A percentile compares a stretch with the other conserved stretches of the same genome.
Evolutionary conservation across 148 eudicot genomes (phyloP).

Genomic region (Beta vulgaris): DNA sequence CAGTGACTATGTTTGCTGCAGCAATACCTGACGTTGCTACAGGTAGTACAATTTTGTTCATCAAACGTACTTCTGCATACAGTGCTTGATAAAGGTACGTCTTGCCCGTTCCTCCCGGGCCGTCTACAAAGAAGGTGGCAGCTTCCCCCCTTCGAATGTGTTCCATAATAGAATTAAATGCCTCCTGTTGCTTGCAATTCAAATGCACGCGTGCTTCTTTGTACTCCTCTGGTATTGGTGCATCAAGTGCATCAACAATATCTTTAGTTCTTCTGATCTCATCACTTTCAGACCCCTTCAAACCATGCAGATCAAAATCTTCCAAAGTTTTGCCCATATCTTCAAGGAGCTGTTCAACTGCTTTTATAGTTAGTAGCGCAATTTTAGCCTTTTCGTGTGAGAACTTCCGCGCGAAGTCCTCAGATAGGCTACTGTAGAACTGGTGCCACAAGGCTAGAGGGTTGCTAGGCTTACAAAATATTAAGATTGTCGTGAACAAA

Average conservation of each 20-base stretch:
- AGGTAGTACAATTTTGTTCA: neutral
- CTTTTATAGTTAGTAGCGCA: neutral
- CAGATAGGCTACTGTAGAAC: neutral
- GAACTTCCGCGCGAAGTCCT: neutral
- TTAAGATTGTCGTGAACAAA: neutral
- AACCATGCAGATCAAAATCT: neutral
- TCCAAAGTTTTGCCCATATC: neutral
- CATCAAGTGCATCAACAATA: neutral
- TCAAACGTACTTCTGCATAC: neutral
- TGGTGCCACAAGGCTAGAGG: neutral
- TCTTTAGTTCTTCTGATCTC: neutral
- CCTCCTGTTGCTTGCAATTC: neutral
- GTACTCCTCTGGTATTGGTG: neutral
- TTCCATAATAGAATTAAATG: neutral
- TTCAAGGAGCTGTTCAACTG: neutral
- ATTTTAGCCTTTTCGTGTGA: neutral
- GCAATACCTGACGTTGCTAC: neutral
- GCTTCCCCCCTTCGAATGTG: no score
- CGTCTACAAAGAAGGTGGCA: neutral
- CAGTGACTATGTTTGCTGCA: neutral
- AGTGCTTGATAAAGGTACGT: neutral
- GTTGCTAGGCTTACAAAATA: neutral
- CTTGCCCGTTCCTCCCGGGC: neutral
- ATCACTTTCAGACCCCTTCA: neutral
- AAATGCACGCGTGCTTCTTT: neutral